Evolutionary conservation across 2,329 filamentous ascomycete genomes (phyloP).

Genomic region (Iodosphaeria phyllophila): DNA sequence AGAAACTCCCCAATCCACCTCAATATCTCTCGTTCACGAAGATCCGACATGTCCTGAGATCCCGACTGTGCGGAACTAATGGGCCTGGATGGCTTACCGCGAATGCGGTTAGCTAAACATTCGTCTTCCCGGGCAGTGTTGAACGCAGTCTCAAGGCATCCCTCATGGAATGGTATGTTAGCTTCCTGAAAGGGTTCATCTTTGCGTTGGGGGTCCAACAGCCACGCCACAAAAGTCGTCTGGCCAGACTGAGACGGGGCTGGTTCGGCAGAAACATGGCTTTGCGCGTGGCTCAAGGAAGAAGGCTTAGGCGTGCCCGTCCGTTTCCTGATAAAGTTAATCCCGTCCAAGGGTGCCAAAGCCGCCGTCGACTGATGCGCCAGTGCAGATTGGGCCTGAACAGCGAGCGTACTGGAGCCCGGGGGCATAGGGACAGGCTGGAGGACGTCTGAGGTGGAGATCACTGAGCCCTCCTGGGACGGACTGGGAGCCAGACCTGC

Average conservation of each 20-base stretch:
- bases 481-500: not conserved
- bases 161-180: conserved; percentile 26
- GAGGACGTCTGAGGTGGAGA: conserved; percentile 3
- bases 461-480: conserved; percentile 6
- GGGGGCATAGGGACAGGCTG: conserved; percentile 12
- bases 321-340: no score
- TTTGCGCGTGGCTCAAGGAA: no score
- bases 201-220: conserved; percentile 26
- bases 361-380: no score
- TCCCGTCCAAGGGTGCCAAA: no score
- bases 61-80: conserved; percentile 18
- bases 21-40: conserved; percentile 24
- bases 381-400: conserved; percentile 6
- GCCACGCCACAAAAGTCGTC: conserved; percentile 26
- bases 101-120: conserved; percentile 26
- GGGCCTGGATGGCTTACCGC: conserved; percentile 26
- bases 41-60: conserved; percentile 25
- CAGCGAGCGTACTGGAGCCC: conserved; percentile 18
- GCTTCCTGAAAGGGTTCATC: conserved; percentile 23
- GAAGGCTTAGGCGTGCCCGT: no score
- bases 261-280: conserved; percentile 13
- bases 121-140: conserved; percentile 32
- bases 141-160: conserved; percentile 29
- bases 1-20: conserved; percentile 23
- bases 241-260: conserved; percentile 16